Conservation (phyloP, 352 stramenopile species). For the Phytophthora nicotianae region DNA sequence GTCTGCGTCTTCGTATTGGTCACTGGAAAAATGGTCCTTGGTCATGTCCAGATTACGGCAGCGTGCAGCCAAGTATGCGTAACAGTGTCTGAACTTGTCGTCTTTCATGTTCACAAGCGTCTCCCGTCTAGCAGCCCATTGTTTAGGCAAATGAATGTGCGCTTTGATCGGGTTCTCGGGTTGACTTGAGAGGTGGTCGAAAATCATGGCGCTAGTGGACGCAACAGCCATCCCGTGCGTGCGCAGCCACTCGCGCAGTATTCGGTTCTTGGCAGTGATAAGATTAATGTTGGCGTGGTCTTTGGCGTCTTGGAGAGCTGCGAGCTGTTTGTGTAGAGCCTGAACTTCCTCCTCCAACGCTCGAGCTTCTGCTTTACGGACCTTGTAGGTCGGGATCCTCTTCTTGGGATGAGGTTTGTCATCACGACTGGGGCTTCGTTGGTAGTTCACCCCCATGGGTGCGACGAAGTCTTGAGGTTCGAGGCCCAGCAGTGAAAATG, state of each 20-base stretch:
- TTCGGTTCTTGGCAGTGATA: slow-evolving; percentile 5
- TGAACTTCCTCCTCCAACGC: slow-evolving; percentile 8
- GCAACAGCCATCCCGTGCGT: slow-evolving; percentile 14
- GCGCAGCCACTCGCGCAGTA: not conserved
- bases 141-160: slow-evolving; percentile 22
- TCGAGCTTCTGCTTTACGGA: slow-evolving; percentile 16
- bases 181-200: not conserved
- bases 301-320: slow-evolving; percentile 7
- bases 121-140: slow-evolving; percentile 23
- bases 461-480: too few relatives aligned
- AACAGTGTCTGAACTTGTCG: slow-evolving; percentile 19
- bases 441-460: not conserved
- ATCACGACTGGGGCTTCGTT: slow-evolving; percentile 1
- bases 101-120: slow-evolving; percentile 36
- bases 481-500: too few relatives aligned
- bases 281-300: slow-evolving; percentile 3
- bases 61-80: not conserved
- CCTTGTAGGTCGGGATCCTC: slow-evolving; percentile 17
- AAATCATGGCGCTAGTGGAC: not conserved
- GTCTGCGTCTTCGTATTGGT: slow-evolving; percentile 18
- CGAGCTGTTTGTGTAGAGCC: slow-evolving; percentile 8
- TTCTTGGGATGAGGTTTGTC: slow-evolving; percentile 4
- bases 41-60: not conserved
- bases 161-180: not conserved
- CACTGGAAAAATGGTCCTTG: slow-evolving; percentile 14